Percentiles rank a stretch among this genome's conserved stretches.
Conservation (phyloP, 2,329 filamentous ascomycete genomes). For the Sporothrix sp. region DNA sequence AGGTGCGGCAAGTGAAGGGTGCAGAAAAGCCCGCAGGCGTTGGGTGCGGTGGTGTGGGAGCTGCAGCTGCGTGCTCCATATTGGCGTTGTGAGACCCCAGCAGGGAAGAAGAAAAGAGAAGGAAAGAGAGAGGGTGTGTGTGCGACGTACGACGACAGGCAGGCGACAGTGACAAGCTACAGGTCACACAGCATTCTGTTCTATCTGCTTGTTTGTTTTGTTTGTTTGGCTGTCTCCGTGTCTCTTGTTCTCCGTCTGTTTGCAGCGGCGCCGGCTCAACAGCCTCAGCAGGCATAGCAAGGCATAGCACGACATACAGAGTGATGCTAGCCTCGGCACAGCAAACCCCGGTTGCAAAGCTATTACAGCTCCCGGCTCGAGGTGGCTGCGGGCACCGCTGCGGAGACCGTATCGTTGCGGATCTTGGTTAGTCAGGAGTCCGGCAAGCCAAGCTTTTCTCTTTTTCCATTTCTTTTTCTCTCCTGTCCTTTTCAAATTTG, state of each 20-base stretch:
- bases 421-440: conserved; percentile 1
- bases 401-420: conserved; percentile 1
- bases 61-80: not conserved
- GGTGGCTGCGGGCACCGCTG: not conserved
- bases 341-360: too few species aligned
- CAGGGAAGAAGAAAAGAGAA: not conserved
- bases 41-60: not conserved
- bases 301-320: too few species aligned
- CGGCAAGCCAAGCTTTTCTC: not conserved
- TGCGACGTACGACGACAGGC: not conserved
- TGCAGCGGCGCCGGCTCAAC: too few species aligned
- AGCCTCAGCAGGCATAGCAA: too few species aligned
- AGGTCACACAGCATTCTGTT: not conserved
- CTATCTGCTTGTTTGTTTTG: not conserved
- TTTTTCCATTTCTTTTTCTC: too few species aligned
- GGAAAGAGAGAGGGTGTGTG: not conserved
- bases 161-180: not conserved
- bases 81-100: not conserved
- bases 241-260: not conserved
- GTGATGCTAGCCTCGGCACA: too few species aligned
- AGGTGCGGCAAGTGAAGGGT: too few species aligned
- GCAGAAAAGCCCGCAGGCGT: not conserved
- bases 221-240: too few species aligned
- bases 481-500: not conserved
- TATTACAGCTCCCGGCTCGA: too few species aligned